phyloP scores from a whole-genome alignment of 768 basidiomycete genomes.

The Boletus eberwhitei region DNA sequence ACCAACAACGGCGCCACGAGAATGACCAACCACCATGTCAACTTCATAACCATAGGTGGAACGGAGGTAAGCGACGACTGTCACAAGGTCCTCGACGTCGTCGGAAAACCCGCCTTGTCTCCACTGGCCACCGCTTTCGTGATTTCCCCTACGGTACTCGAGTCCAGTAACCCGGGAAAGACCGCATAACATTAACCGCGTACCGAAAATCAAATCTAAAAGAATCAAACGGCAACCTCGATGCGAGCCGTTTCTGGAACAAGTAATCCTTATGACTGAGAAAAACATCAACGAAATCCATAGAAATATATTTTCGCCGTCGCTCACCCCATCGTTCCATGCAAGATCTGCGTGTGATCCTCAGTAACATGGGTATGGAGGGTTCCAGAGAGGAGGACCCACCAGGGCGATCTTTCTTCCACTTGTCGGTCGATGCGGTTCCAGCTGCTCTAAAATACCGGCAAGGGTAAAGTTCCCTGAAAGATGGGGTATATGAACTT shows the following conservation, averaged over 20 bases:
- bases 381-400: conserved; percentile 23
- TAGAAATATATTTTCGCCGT: background rate
- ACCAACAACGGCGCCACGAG: conserved; percentile 66
- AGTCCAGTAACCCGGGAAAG: background rate
- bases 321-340: conserved; percentile 74
- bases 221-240: conserved; percentile 66
- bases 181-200: conserved; percentile 16
- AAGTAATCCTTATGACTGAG: conserved; percentile 82
- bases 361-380: conserved; percentile 10
- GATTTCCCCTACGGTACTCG: conserved; percentile 54
- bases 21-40: conserved; percentile 74
- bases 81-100: conserved; percentile 64
- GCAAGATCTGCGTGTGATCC: conserved; percentile 56
- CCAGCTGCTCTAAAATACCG: conserved; percentile 62
- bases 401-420: conserved; percentile 68
- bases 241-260: conserved; percentile 71
- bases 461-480: conserved; percentile 45
- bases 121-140: conserved; percentile 72
- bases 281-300: background rate
- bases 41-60: conserved; percentile 60
- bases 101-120: conserved; percentile 54
- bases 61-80: conserved; percentile 62
- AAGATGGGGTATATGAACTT: conserved; percentile 51
- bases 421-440: conserved; percentile 45
- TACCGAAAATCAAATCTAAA: conserved; percentile 88